A percentile compares a stretch with the other conserved stretches of the same genome.
Conservation (phyloP, 2,329 filamentous ascomycete species). For the Arthrobotrys sphaeroides region DNA sequence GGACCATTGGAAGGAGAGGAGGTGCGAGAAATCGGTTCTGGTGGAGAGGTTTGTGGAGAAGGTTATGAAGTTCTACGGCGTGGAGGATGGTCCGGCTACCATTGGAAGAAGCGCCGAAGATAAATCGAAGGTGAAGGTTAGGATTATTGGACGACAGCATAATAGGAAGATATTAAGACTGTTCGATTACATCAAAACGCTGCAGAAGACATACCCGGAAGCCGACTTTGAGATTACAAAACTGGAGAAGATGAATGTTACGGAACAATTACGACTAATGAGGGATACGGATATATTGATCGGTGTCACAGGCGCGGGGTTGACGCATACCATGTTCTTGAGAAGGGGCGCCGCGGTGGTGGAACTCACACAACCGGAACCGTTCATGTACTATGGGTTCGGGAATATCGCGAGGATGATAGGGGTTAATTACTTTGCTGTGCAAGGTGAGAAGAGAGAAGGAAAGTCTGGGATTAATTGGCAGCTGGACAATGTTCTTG, state of each 20-base stretch:
- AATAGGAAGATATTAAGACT: constrained; percentile 55
- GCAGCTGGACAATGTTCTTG: constrained; percentile 28
- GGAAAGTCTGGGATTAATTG: constrained; percentile 9
- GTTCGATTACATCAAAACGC: constrained; percentile 36
- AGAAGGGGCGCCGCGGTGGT: constrained; percentile 15
- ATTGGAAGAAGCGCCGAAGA: constrained; percentile 1
- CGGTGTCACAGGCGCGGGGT: constrained; percentile 57
- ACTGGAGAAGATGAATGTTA: constrained; percentile 54
- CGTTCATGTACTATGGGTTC: constrained; percentile 32
- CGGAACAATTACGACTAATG: constrained; percentile 56
- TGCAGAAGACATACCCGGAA: constrained; percentile 52
- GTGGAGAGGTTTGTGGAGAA: constrained; percentile 51
- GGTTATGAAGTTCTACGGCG: constrained; percentile 36
- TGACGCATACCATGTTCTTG: constrained; percentile 57
- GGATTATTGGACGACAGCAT: constrained; percentile 55
- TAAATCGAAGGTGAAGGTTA: constrained; percentile 51
- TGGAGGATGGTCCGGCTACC: background rate
- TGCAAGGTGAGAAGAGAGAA: constrained; percentile 12
- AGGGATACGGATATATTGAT: constrained; percentile 55
- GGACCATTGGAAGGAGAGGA: constrained; percentile 49
- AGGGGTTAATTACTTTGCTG: constrained; percentile 14
- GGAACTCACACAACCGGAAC: constrained; percentile 36
- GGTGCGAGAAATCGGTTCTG: constrained; percentile 45
- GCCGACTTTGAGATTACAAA: constrained; percentile 54
- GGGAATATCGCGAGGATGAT: constrained; percentile 21